phyloP scores from a whole-genome alignment of 192 early-diverging fungal genomes.

The Entomortierella lignicola region DNA sequence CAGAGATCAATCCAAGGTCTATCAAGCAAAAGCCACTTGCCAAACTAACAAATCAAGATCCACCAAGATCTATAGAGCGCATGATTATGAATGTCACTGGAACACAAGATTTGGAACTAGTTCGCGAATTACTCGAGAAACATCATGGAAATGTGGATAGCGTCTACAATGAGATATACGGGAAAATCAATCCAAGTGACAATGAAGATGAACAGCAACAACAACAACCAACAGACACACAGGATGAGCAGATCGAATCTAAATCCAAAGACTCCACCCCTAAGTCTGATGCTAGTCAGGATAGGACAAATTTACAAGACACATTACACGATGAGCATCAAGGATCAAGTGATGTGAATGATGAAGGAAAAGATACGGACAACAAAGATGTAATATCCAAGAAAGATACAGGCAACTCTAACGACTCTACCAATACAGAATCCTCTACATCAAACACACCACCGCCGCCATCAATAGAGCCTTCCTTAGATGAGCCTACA shows the following conservation, averaged over 20 bases:
- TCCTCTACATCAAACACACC: not conserved
- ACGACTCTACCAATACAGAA: not conserved
- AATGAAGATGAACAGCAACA: not conserved
- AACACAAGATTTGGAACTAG: constrained; percentile 54
- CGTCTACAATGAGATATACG: constrained; percentile 65
- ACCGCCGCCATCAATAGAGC: too few species aligned
- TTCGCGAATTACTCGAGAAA: constrained; percentile 62
- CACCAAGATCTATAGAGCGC: constrained; percentile 61
- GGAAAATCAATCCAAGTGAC: not conserved
- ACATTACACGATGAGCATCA: too few species aligned
- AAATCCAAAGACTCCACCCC: too few species aligned
- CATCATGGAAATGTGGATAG: constrained; percentile 57
- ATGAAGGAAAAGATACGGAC: not conserved
- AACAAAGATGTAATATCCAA: too few species aligned
- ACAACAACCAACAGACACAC: not conserved
- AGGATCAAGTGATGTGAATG: too few species aligned
- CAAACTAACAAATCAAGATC: constrained; percentile 33
- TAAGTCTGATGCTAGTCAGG: too few species aligned
- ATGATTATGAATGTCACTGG: constrained; percentile 69
- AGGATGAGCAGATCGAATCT: too few species aligned
- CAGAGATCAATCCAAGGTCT: constrained; percentile 61
- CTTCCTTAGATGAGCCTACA: not conserved
- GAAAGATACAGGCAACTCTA: too few species aligned
- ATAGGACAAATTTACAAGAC: too few species aligned
- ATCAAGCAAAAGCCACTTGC: constrained; percentile 18